phyloP scores from a whole-genome alignment of 2,329 filamentous ascomycete genomes.

The Dryadomyces sulphureus region DNA sequence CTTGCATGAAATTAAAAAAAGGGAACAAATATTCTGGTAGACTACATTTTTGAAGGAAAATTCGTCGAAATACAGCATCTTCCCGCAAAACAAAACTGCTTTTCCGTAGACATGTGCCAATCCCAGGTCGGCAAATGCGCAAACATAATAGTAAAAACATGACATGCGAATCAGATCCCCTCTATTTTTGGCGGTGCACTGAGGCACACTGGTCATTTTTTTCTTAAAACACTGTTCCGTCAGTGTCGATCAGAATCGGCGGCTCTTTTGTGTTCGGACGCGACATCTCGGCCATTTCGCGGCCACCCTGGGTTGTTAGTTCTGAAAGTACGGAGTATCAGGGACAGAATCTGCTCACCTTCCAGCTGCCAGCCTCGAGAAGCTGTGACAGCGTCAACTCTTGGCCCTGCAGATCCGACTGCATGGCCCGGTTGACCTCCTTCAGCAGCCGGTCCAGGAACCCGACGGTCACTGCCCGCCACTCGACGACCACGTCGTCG shows the following conservation, averaged over 20 bases:
- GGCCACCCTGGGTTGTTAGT: conserved; percentile 48
- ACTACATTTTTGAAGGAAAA: not conserved
- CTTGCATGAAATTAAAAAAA: too few relatives aligned
- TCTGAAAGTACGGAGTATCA: not conserved
- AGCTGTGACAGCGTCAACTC: conserved; percentile 75
- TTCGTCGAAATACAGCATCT: not conserved
- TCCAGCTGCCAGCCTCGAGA: conserved; percentile 94
- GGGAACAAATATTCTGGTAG: not conserved
- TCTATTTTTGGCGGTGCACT: not conserved
- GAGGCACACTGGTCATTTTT: not conserved
- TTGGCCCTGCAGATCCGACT: conserved; percentile 46
- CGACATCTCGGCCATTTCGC: conserved; percentile 90
- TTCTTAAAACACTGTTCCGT: conserved; percentile 71
- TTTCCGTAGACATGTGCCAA: not conserved
- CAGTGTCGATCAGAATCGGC: conserved; percentile 89
- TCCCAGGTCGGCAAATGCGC: not conserved
- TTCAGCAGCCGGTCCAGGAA: conserved; percentile 38
- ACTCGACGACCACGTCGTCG: conserved; percentile 49
- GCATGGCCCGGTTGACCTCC: conserved; percentile 48
- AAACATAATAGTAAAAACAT: not conserved
- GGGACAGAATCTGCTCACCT: conserved; percentile 42
- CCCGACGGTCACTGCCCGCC: conserved; percentile 48
- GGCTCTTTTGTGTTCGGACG: conserved; percentile 93
- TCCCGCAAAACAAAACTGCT: not conserved
- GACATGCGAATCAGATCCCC: not conserved